Conservation (phyloP, 169 alveolate species). For the Plasmodium gonderi region DNA sequence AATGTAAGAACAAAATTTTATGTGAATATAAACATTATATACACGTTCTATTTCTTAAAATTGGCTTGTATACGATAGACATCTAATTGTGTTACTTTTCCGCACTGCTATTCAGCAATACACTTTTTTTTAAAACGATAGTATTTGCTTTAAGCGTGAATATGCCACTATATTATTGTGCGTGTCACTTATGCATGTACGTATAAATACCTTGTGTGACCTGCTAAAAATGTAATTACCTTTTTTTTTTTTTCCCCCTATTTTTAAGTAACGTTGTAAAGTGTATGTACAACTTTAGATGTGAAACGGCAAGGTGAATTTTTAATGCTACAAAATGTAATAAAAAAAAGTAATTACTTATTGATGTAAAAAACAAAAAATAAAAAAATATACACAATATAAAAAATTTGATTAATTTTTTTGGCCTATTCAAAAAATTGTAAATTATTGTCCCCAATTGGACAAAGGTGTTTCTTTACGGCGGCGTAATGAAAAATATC, state of each 20-base stretch:
- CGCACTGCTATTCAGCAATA: neutral
- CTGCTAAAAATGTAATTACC: neutral
- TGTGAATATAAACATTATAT: too few species aligned
- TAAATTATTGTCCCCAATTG: neutral
- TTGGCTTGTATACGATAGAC: neutral
- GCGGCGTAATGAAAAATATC: neutral
- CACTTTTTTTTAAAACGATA: neutral
- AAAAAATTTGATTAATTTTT: neutral
- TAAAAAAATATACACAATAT: neutral
- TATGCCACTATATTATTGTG: neutral
- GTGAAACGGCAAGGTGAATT: too few species aligned
- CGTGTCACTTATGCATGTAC: neutral
- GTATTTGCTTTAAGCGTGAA: neutral
- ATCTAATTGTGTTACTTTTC: too few species aligned
- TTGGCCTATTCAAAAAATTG: neutral
- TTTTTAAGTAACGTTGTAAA: neutral
- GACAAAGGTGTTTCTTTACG: neutral
- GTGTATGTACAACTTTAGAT: too few species aligned
- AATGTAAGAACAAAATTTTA: too few species aligned
- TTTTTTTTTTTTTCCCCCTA: too few species aligned
- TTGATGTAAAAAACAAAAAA: neutral
- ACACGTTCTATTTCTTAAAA: neutral
- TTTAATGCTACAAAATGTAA: neutral
- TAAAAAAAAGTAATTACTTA: neutral
- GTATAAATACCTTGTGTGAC: neutral